These are phyloP conservation scores for Fusarium sp. DNA, from an alignment of 2,329 filamentous ascomycete species.

Conservation along the genomic window DNA sequence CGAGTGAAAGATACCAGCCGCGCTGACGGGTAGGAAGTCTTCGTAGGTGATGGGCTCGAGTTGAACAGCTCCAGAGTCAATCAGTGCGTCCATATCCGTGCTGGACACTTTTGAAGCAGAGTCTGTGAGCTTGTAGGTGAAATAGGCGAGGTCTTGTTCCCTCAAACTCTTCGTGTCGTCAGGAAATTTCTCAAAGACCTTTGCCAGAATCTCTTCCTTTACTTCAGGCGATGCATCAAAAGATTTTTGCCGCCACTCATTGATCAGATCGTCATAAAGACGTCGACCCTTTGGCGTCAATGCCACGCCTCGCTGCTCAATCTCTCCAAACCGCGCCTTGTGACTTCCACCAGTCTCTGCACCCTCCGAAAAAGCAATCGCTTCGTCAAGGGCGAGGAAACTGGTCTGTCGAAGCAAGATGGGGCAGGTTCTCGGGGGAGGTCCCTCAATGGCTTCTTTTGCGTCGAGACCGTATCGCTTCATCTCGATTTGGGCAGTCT, in stretches of 20 bases:
- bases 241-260: background rate
- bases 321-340: conserved; percentile 62
- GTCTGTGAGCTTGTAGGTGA: conserved; percentile 43
- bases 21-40: conserved; percentile 63
- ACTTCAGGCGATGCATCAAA: background rate
- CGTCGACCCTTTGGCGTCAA: conserved; percentile 57
- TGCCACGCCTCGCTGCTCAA: conserved; percentile 62
- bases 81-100: conserved; percentile 42
- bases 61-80: conserved; percentile 40
- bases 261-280: conserved; percentile 58
- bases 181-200: conserved; percentile 50
- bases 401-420: conserved; percentile 65
- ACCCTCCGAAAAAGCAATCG: conserved; percentile 50
- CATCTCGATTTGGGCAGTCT: background rate
- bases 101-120: conserved; percentile 24
- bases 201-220: conserved; percentile 31
- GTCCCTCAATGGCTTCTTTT: conserved; percentile 60
- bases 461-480: background rate
- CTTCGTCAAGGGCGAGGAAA: conserved; percentile 62
- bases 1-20: conserved; percentile 61
- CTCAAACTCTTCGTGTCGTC: conserved; percentile 52
- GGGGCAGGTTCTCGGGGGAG: conserved; percentile 55
- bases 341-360: conserved; percentile 7
- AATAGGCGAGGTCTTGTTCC: conserved; percentile 51
- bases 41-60: conserved; percentile 61